These are phyloP conservation scores for Candida maesae DNA, from an alignment of 805 yeast genomes.

Conservation along the genomic window DNA sequence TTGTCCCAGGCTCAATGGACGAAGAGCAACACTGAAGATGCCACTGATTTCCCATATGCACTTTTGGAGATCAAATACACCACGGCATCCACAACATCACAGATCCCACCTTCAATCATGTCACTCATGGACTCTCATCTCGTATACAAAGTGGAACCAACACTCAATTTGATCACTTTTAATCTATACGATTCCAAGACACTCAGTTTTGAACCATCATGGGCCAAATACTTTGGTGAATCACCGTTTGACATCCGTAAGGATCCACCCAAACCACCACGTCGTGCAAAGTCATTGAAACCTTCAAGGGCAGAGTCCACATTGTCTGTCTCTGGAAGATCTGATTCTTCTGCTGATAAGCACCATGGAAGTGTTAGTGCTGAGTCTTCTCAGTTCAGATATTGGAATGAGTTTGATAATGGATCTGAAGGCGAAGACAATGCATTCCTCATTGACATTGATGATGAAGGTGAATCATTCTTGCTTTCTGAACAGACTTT, in stretches of 20 bases:
- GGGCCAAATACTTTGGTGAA: constrained; percentile 35
- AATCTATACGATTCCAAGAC: constrained; percentile 27
- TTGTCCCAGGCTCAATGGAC: constrained; percentile 14
- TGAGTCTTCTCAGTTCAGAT: constrained; percentile 33
- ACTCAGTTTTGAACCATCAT: constrained; percentile 33
- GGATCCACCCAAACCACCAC: constrained; percentile 32
- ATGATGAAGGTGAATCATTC: constrained; percentile 28
- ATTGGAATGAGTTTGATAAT: constrained; percentile 69
- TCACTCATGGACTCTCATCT: constrained; percentile 44
- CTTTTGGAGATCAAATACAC: constrained; percentile 47
- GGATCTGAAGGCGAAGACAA: constrained; percentile 50
- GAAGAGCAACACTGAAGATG: background rate
- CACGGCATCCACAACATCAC: constrained; percentile 27
- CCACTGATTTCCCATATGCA: constrained; percentile 41
- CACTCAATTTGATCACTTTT: constrained; percentile 33
- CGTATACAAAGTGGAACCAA: constrained; percentile 41
- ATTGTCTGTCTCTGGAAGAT: constrained; percentile 4
- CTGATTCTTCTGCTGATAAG: constrained; percentile 7
- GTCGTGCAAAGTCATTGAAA: constrained; percentile 6
- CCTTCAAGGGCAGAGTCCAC: background rate
- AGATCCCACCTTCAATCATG: constrained; percentile 27
- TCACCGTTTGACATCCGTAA: constrained; percentile 41
- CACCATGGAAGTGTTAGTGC: constrained; percentile 7
- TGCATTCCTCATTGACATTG: constrained; percentile 34
- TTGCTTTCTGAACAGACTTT: constrained; percentile 21